Evolutionary conservation across 768 basidiomycete species (phyloP), one percentile per base, ranked within the genome.

Genomic region (Amylocystis lapponica): DNA sequence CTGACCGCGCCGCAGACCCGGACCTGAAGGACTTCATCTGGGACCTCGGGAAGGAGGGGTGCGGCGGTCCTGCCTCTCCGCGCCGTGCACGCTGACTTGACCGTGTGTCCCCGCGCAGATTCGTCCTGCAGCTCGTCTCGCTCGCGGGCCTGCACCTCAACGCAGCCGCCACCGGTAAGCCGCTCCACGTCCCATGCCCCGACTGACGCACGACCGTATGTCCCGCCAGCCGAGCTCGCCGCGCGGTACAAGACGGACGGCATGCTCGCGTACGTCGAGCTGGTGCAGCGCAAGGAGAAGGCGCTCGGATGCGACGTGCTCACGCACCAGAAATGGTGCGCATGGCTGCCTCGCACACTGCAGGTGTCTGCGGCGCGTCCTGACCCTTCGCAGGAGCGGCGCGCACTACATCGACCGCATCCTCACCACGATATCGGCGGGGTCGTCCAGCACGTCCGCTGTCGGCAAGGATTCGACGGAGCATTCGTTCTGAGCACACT

Each of bases 331-430:
- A 94, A 92, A 74, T 96, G 92, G 91, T 81, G 16, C 12, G 14
- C 36, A 17, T 36, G n/a, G 22, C 14, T 23, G 13, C 25, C 27
- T 13, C 27, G 45, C 40, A 26, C 23, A 43, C 37, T 43, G 41
- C n/a, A 22, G 32, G 19, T 31, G 19, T 23, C 25, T 37, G 1
- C 34, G 8, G 26, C 37, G 30, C 27, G 27, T 43, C 47, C 16
- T 35, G 30, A 36, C 19, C 32, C 39, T 33, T 29, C 52, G 6
- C 54, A 88, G 85, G 86, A 91, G 89, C 50, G 91, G 92, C 27
- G 91, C 91, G 19, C 86, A 85, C 57, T 95, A 94, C 62, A 79
- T 92, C 45, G 91, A 95, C 64, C 68, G 84, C 41, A 92, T 95
- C 50, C 66, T 95, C 39, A 79, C 79, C 30, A 86, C 80, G 13